Evolutionary conservation across 2,329 filamentous ascomycete species (phyloP).

Genomic region (Phyllosticta citribraziliensis): DNA sequence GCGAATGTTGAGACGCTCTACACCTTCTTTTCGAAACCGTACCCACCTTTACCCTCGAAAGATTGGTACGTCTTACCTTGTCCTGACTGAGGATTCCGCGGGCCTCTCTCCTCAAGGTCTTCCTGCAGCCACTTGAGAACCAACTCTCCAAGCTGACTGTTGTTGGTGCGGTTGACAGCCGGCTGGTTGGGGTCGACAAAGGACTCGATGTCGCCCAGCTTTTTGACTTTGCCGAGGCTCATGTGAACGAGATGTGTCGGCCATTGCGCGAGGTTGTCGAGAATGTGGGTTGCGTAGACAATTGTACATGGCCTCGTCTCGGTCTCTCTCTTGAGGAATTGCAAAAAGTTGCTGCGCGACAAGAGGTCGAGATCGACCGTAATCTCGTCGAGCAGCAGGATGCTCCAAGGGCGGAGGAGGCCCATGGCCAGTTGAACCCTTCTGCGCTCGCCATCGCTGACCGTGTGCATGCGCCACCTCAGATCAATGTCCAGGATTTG

Average conservation of each 20-base stretch:
- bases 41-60: slow-evolving; percentile 52
- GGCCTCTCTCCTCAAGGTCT: slow-evolving; percentile 70
- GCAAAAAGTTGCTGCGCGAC: slow-evolving; percentile 72
- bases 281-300: slow-evolving; percentile 93
- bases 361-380: slow-evolving; percentile 93
- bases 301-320: slow-evolving; percentile 75
- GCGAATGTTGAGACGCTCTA: not conserved
- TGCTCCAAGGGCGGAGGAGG: slow-evolving; percentile 78
- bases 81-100: slow-evolving; percentile 50
- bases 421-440: slow-evolving; percentile 96
- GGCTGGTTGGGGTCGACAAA: slow-evolving; percentile 51
- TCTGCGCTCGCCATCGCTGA: slow-evolving; percentile 83
- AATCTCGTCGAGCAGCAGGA: slow-evolving; percentile 89
- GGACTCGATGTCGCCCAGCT: slow-evolving; percentile 65
- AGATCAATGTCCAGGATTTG: slow-evolving; percentile 84
- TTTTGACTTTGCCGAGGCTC: slow-evolving; percentile 78
- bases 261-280: slow-evolving; percentile 92
- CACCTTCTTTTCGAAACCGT: slow-evolving; percentile 33
- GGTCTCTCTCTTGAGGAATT: slow-evolving; percentile 80
- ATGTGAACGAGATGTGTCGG: slow-evolving; percentile 94
- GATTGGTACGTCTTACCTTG: slow-evolving; percentile 58
- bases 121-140: slow-evolving; percentile 79
- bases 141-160: slow-evolving; percentile 76
- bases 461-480: slow-evolving; percentile 89
- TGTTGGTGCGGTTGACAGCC: slow-evolving; percentile 44